phyloP scores from a whole-genome alignment of 768 basidiomycete species.

The Agaricus bisporus region DNA sequence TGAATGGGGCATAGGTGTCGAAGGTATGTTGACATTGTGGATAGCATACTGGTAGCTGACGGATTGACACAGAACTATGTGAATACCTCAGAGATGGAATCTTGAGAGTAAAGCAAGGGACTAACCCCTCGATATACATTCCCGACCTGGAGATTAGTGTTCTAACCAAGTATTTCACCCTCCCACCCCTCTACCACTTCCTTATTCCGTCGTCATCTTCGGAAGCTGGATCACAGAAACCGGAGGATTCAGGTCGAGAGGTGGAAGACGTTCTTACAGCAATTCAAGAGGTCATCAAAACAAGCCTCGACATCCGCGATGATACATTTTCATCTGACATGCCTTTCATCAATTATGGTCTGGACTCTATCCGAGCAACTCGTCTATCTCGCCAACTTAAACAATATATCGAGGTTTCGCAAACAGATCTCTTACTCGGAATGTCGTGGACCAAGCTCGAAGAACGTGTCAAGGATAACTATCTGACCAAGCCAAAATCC shows the following conservation, averaged over 20 bases:
- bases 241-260: conserved; percentile 2
- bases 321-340: conserved; percentile 29
- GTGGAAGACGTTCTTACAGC: conserved; percentile 12
- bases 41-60: conserved; percentile 1
- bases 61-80: conserved; percentile 17
- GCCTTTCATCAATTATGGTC: conserved; percentile 35
- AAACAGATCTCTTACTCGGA: conserved; percentile 30
- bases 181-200: conserved; percentile 13
- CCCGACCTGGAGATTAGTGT: conserved; percentile 27
- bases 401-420: conserved; percentile 23
- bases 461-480: background rate
- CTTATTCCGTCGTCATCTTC: conserved; percentile 10
- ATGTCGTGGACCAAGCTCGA: conserved; percentile 23
- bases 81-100: conserved; percentile 28
- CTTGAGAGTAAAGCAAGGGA: conserved; percentile 17
- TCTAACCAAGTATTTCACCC: conserved; percentile 18
- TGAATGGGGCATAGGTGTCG: conserved; percentile 13
- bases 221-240: background rate
- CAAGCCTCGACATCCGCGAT: conserved; percentile 21
- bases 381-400: conserved; percentile 28
- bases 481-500: background rate
- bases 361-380: conserved; percentile 35
- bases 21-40: conserved; percentile 10
- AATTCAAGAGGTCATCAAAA: conserved; percentile 3
- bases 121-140: conserved; percentile 21